These are phyloP conservation scores for Colletotrichum brevisporum DNA, from an alignment of 2,329 filamentous ascomycete genomes.

Conservation along the genomic window DNA sequence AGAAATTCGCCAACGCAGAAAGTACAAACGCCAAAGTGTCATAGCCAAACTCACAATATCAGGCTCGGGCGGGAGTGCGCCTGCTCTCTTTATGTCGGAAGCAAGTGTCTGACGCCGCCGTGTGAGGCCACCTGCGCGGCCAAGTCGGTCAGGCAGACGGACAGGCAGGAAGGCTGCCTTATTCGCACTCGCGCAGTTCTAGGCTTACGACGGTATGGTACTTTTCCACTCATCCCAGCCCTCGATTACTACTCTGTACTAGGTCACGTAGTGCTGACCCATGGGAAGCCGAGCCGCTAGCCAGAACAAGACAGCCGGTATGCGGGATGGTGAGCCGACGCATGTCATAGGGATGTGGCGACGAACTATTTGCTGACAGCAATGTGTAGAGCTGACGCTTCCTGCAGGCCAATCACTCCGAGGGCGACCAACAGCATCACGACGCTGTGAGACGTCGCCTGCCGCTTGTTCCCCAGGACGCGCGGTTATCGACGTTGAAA, in stretches of 20 bases:
- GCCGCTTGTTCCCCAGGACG: neutral
- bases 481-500: neutral
- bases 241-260: neutral
- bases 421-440: neutral
- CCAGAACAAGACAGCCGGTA: neutral
- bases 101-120: neutral
- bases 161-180: neutral
- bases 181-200: neutral
- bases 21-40: neutral
- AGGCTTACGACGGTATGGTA: neutral
- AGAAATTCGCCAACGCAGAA: neutral
- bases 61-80: no score
- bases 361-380: constrained; percentile 9
- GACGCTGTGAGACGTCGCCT: constrained; percentile 2
- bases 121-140: neutral
- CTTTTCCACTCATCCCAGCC: neutral
- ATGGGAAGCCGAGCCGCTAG: constrained; percentile 1
- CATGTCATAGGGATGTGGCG: constrained; percentile 26
- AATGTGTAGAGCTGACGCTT: constrained; percentile 4
- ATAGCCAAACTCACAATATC: neutral
- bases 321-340: neutral
- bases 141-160: neutral
- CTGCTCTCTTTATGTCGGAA: neutral
- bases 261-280: neutral
- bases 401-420: neutral